phyloP scores from a whole-genome alignment of 2,329 filamentous ascomycete species.

The Fusarium bulbicola region DNA sequence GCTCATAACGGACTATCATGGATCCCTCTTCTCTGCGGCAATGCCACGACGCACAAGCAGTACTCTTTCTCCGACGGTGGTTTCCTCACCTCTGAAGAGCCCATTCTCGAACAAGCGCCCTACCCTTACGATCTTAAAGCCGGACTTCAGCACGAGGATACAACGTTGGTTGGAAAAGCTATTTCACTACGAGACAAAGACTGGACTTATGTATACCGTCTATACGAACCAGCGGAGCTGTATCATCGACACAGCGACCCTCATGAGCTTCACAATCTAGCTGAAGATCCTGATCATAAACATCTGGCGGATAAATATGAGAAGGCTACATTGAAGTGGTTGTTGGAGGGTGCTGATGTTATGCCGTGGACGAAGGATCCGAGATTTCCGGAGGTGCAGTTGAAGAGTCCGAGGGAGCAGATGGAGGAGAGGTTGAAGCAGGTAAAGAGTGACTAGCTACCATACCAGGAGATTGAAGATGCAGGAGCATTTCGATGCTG shows the following conservation, averaged over 20 bases:
- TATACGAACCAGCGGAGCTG: conserved; percentile 57
- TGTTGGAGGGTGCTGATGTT: conserved; percentile 48
- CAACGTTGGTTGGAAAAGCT: conserved; percentile 53
- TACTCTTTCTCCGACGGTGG: conserved; percentile 56
- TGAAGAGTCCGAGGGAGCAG: neutral
- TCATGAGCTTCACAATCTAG: conserved; percentile 52
- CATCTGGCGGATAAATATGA: conserved; percentile 35
- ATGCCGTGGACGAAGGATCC: conserved; percentile 49
- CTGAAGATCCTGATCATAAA: conserved; percentile 40
- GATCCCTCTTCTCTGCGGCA: conserved; percentile 42
- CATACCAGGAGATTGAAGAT: no score
- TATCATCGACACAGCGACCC: conserved; percentile 52
- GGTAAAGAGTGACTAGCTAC: neutral
- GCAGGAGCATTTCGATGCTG: no score
- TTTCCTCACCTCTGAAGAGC: conserved; percentile 55
- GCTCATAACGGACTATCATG: conserved; percentile 52
- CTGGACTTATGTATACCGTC: conserved; percentile 55
- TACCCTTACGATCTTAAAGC: conserved; percentile 59
- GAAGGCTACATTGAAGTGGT: conserved; percentile 50
- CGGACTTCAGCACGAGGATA: conserved; percentile 56
- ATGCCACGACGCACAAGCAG: conserved; percentile 46
- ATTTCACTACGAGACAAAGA: conserved; percentile 48
- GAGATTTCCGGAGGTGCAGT: conserved; percentile 44
- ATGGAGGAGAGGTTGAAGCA: conserved; percentile 39
- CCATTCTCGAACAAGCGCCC: conserved; percentile 53